phyloP scores from a whole-genome alignment of 192 early-diverging fungal genomes.

The Spizellomyces punctatus region DNA sequence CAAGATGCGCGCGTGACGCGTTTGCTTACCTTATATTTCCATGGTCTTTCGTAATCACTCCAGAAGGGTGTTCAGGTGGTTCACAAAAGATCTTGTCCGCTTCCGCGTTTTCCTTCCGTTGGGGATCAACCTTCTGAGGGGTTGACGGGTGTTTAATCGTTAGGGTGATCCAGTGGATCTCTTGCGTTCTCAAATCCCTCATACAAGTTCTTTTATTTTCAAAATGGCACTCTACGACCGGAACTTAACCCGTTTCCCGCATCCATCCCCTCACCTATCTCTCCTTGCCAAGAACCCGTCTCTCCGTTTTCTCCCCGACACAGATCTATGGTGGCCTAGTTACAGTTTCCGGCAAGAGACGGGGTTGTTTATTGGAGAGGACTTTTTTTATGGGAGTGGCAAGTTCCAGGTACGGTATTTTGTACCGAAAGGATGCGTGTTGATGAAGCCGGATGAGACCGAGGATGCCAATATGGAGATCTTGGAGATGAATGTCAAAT shows the following conservation, averaged over 20 bases:
- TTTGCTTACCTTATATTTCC: no score
- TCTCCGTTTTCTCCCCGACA: conserved; percentile 10
- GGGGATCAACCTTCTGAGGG: no score
- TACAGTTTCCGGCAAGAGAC: conserved; percentile 8
- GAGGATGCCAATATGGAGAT: not conserved
- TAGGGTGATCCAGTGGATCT: no score
- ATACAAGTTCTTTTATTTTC: no score
- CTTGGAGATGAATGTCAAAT: conserved; percentile 3
- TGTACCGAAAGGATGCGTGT: conserved; percentile 9
- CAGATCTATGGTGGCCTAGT: conserved; percentile 18
- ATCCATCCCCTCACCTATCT: not conserved
- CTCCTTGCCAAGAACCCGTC: conserved; percentile 8
- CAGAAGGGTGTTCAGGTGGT: no score
- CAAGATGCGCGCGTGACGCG: no score
- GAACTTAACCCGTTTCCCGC: conserved; percentile 10
- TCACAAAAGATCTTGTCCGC: no score
- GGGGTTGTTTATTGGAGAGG: not conserved
- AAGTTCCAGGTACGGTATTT: conserved; percentile 11
- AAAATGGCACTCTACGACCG: not conserved
- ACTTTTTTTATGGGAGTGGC: conserved; percentile 17
- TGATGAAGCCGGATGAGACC: not conserved
- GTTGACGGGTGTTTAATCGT: no score
- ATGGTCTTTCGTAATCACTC: no score
- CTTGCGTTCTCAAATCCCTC: no score
- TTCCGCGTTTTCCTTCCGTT: no score